These are phyloP conservation scores for Zalaria sp. DNA, from an alignment of 2,329 filamentous ascomycete genomes.

Conservation along the genomic window DNA sequence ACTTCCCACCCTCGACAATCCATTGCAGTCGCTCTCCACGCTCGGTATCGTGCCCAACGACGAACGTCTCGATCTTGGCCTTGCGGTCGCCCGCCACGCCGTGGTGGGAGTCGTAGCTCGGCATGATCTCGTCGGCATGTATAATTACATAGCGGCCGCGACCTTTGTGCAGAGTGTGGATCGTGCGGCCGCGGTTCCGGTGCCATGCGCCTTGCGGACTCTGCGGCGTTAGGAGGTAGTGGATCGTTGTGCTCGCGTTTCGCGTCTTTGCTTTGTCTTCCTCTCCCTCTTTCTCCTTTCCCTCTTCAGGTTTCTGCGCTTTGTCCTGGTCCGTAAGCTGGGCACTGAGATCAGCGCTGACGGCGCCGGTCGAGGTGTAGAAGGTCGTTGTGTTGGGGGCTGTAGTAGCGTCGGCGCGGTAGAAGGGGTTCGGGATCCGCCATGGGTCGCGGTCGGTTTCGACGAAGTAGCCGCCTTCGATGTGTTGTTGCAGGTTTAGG, in stretches of 20 bases:
- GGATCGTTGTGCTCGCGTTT: constrained; percentile 46
- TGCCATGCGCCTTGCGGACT: constrained; percentile 48
- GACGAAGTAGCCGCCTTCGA: constrained; percentile 51
- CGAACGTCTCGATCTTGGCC: constrained; percentile 46
- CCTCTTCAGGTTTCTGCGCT: constrained; percentile 21
- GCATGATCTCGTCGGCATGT: constrained; percentile 35
- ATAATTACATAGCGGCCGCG: constrained; percentile 51
- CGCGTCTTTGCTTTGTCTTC: constrained; percentile 20
- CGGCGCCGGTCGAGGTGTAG: constrained; percentile 22
- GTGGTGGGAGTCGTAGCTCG: constrained; percentile 3
- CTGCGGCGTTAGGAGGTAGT: constrained; percentile 46
- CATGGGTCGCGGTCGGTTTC: constrained; percentile 44
- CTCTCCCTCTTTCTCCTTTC: not conserved
- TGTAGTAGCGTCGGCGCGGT: constrained; percentile 3
- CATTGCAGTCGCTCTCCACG: constrained; percentile 50
- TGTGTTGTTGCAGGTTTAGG: constrained; percentile 39
- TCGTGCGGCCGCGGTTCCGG: constrained; percentile 45
- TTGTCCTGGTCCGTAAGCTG: constrained; percentile 12
- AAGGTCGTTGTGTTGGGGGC: constrained; percentile 1
- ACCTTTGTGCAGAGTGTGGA: constrained; percentile 52
- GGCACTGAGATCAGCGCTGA: constrained; percentile 8
- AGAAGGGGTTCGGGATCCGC: constrained; percentile 42
- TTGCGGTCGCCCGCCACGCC: constrained; percentile 13
- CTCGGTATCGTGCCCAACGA: constrained; percentile 45
- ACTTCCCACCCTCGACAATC: constrained; percentile 55